Conservation (phyloP, 805 yeast species). For the Candida takata region DNA sequence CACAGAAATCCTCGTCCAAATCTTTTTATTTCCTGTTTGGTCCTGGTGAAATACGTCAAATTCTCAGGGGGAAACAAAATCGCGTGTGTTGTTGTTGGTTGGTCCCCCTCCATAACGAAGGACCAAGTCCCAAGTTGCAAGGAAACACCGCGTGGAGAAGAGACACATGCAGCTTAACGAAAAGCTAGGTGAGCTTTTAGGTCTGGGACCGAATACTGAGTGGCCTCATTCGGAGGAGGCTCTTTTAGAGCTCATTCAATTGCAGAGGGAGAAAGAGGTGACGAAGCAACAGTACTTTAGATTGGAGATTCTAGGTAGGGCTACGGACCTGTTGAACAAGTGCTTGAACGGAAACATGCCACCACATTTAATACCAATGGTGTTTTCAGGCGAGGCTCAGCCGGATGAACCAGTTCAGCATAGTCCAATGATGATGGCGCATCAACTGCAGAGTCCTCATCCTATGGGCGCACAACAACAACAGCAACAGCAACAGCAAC, state of each 20-base stretch:
- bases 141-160: not conserved
- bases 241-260: slow-evolving; percentile 17
- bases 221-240: slow-evolving; percentile 22
- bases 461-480: not conserved
- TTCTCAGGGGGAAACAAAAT: too few relatives aligned
- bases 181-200: slow-evolving; percentile 16
- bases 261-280: slow-evolving; percentile 56
- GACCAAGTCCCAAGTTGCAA: too few relatives aligned
- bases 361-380: slow-evolving; percentile 48
- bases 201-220: slow-evolving; percentile 19
- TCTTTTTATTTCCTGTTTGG: too few relatives aligned
- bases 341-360: slow-evolving; percentile 64
- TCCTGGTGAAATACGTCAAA: too few relatives aligned
- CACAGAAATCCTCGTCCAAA: too few relatives aligned
- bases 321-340: slow-evolving; percentile 53
- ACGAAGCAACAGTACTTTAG: slow-evolving; percentile 76
- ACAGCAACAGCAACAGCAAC: slow-evolving; percentile 4
- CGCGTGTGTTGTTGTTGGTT: too few relatives aligned
- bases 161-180: slow-evolving; percentile 11
- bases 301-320: slow-evolving; percentile 52
- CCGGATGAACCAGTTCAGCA: slow-evolving; percentile 14
- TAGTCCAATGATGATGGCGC: too few relatives aligned
- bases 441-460: slow-evolving; percentile 1
- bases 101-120: too few relatives aligned
- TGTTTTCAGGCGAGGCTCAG: slow-evolving; percentile 38